Evolutionary conservation across 2,329 filamentous ascomycete species (phyloP), one percentile per base, ranked within the genome.

Genomic region (Teratosphaeria nubilosa): DNA sequence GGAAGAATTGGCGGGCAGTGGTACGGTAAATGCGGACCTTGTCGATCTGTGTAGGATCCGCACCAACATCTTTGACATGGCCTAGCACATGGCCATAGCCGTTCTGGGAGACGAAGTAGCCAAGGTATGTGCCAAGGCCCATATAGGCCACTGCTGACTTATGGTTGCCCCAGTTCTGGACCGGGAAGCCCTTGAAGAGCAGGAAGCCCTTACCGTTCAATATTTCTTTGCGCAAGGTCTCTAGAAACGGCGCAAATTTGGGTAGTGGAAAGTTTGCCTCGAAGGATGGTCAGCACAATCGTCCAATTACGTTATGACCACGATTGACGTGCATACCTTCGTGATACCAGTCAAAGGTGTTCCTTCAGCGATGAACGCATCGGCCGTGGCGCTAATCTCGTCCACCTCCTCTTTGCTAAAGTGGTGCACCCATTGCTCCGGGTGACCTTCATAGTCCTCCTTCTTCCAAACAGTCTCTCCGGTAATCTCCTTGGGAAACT

Each of bases 91-190:
- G 90, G 48, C 91, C 90, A 20, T 83, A 82, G 20, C 86, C 85
- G 75, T 96, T 95, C 70, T 96, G 91, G 25, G 84, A 88, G 41
- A 95, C 84, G 63, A 94, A 91, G 77, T 95, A 94, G 59, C 91
- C 91, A 13, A 95, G 80, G 72, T 95, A 87, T 3, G 88, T 89
- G 51, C 71, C 77, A 0, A 96, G 80, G 3, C 91, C 91, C 86
- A 95, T 91, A 75, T 95, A 95, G n/a, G 87, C 90, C 20, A 90
- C 85, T 6, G 90, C 90, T 13, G 84, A 88, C 76, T 95, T 96
- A 70, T 84, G 81, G 56, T 84, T 82, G 0, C 86, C 84, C 91
- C 91, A 96, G 73, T 81, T 71, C 51, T 81, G 68, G 1, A 91
- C 88, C 0, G 90, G 90, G 71, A 95, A 86, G 56, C 87, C 85